A percentile compares a stretch with the other conserved stretches of the same genome.
Conservation (phyloP, 768 basidiomycete genomes). For the Phaffia tasmanica region DNA sequence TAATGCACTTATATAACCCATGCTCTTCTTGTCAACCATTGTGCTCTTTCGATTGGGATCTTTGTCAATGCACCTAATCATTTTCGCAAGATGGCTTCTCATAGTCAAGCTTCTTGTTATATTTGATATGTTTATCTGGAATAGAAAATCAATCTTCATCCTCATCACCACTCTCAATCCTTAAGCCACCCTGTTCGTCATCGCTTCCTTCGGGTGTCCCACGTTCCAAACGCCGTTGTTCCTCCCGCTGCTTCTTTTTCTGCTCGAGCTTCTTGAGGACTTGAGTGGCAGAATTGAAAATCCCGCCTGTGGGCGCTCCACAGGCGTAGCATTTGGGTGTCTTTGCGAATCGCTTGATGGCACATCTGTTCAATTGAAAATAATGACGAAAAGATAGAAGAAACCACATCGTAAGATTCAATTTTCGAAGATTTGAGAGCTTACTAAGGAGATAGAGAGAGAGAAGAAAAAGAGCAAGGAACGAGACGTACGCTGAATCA, state of each 20-base stretch:
- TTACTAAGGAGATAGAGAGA: neutral
- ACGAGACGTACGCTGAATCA: conserved; percentile 52
- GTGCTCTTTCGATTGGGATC: too few relatives aligned
- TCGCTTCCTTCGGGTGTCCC: conserved; percentile 31
- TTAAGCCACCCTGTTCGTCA: conserved; percentile 32
- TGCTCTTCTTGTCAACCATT: too few relatives aligned
- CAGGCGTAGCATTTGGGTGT: conserved; percentile 95
- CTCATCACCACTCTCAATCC: conserved; percentile 31
- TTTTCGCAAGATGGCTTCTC: too few relatives aligned
- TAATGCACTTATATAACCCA: neutral
- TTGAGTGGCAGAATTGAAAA: conserved; percentile 93
- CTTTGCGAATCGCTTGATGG: conserved; percentile 85
- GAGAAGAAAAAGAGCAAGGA: neutral
- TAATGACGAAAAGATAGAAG: neutral
- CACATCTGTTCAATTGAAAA: conserved; percentile 46
- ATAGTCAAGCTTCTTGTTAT: too few relatives aligned
- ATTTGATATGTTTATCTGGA: neutral
- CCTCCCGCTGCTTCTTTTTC: conserved; percentile 48
- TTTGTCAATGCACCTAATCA: too few relatives aligned
- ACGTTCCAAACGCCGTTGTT: conserved; percentile 39
- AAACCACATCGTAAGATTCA: neutral
- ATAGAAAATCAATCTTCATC: conserved; percentile 37
- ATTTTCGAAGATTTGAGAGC: neutral
- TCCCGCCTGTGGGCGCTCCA: conserved; percentile 81
- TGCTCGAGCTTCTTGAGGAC: conserved; percentile 76